Base-by-base conservation (phyloP, 305 asterid genomes). In the Caryopteris hybrid region DNA sequence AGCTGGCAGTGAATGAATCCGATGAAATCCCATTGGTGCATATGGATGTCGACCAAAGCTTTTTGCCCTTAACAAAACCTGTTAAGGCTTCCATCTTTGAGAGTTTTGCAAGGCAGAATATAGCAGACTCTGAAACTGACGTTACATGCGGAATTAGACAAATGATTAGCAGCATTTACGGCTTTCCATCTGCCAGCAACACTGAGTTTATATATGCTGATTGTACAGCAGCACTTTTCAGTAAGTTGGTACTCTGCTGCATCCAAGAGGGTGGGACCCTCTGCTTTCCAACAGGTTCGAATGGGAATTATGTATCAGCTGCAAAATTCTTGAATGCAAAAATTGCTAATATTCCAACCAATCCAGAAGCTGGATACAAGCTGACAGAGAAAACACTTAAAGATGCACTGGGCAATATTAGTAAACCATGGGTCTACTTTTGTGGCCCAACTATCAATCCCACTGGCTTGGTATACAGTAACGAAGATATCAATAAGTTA, bases 31-130 rank as follows among this genome's bases (percentile, higher is more conserved):
- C 82, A 61, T 62, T 89, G 76, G 82, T 91, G 53, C 98, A 86
- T 77, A 95, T 95, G 98, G 98, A 91, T 66, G 88, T 89, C 10
- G 98, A 95, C 75, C 94, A 91, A 77, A 84, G 93, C 86, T 95
- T 95, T 78, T 80, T 95, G 81, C 98, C 98, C 14, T 79, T 91
- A 63, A 83, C 95, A 69, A 81, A 82, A 58, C 92, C 90, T 39
- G 96, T 92, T 46, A 95, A 88, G 86, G 95, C 94, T 67, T 94
- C 98, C 66, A 84, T 95, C 76, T 91, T 95, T 36, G 98, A 89
- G 86, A 95, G 99, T 76, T 95, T 95, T 75, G 95, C 95, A 20
- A 85, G 99, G 80, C 98, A 91, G 75, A 95, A 89, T 71, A 80
- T 88, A 74, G 70, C 89, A 21, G 99, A 95, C 70, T 72, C 98